Evolutionary conservation across 805 yeast species (phyloP), one percentile per base, ranked within the genome.

Genomic region (Metschnikowia similis): DNA sequence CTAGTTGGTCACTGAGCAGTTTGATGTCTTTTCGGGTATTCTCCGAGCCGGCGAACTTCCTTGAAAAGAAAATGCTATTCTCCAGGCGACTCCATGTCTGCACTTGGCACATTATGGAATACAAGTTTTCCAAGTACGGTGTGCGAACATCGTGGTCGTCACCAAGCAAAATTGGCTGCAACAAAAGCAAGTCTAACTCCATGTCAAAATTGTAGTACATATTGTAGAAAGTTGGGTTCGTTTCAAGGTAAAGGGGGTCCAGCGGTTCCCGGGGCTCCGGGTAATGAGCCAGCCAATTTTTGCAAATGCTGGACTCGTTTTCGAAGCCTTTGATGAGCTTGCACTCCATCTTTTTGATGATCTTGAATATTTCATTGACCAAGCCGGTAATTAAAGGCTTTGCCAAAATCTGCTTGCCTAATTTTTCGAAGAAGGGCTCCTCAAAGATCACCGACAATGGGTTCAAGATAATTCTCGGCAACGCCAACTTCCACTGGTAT

Each of bases 161-260:
- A n/a, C 94, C 96, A 50, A 90, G 73, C 48, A 91, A 71, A 47
- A 91, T 91, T 5, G 96, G 96, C 62, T 89, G 96, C 53, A 91
- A 76, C 48, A 91, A 70, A 39, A 89, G 71, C 62, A 89, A 74
- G 69, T 91, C 97, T 38, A 87, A 73, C 53, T 85, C 82, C 52
- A 88, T 65, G 40, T 80, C 81, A 31, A 54, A 52, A 43, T 57
- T 80, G 62, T 63, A 77, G 62, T 70, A 78, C 60, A 81, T 88
- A 60, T 85, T 84, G 65, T 83, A 89, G 54, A 86, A 84, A 48
- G 85, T 69, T 39, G 81, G 73, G 53, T 76, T 76, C 44, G 67
- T 74, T 47, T 72, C 52, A 53, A 66, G 47, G 59, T 64, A 55
- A 21, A 50, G 39, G 10, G 55, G 35, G 47, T 54, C 53, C 28